phyloP scores from a whole-genome alignment of 106 monocot species.

The Triglochin maritima region DNA sequence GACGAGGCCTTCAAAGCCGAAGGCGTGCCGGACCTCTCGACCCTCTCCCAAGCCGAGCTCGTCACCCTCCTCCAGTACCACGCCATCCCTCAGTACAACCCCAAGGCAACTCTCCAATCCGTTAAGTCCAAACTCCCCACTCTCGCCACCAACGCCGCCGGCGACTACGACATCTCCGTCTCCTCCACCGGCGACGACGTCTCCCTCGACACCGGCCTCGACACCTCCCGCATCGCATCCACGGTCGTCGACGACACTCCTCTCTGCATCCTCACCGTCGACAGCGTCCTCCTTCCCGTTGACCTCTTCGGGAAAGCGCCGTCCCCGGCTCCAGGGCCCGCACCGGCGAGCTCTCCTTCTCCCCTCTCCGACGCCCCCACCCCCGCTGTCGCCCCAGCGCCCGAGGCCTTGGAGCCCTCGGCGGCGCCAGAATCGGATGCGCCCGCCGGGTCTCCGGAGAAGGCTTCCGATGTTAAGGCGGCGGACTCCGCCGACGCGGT shows the following conservation, averaged over 20 bases:
- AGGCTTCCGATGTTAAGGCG: not conserved
- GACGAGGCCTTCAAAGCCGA: conserved; percentile 83
- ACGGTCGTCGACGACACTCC: conserved; percentile 25
- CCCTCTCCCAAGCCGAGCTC: conserved; percentile 65
- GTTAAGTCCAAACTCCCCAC: conserved; percentile 30
- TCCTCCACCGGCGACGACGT: conserved; percentile 56
- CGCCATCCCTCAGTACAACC: conserved; percentile 65
- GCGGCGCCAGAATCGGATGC: not conserved
- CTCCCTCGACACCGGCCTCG: conserved; percentile 62
- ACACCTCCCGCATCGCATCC: conserved; percentile 50
- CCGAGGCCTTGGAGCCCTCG: conserved; percentile 6
- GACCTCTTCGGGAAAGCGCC: conserved; percentile 24
- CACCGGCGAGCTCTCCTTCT: not conserved
- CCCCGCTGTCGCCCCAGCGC: not conserved
- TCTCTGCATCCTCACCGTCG: conserved; percentile 25
- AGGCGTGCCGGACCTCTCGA: conserved; percentile 46
- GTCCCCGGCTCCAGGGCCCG: conserved; percentile 12
- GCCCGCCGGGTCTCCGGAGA: not conserved
- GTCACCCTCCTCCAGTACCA: conserved; percentile 92
- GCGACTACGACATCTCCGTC: conserved; percentile 61
- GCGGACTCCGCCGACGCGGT: not conserved
- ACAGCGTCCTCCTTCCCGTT: conserved; percentile 19
- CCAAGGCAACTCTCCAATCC: conserved; percentile 60
- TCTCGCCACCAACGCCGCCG: conserved; percentile 59
- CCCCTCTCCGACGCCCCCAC: not conserved